These are phyloP conservation scores for Penstemon newberryi DNA, from an alignment of 257 asterid genomes.

Conservation along the genomic window DNA sequence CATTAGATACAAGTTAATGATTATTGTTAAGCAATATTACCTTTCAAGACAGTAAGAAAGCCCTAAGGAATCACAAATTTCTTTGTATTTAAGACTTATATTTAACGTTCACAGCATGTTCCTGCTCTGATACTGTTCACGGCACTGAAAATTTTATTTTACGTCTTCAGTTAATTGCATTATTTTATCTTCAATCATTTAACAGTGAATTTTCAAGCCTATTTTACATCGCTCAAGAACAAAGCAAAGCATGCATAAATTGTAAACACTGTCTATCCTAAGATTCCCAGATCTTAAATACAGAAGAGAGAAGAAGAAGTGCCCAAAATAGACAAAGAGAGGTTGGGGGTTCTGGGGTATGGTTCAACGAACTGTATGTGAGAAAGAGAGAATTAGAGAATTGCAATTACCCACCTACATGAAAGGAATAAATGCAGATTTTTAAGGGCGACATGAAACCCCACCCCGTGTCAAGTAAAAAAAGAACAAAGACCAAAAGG, in stretches of 20 bases:
- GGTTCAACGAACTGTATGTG: not conserved
- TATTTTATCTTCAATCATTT: not conserved
- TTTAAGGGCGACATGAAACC: not conserved
- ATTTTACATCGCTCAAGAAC: not conserved
- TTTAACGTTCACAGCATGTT: too few species aligned
- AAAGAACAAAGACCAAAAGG: constrained; percentile 5
- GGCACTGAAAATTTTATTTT: not conserved
- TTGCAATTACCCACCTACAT: not conserved
- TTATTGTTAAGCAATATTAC: not conserved
- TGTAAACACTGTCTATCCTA: not conserved
- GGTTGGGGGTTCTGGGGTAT: not conserved
- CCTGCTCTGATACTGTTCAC: too few species aligned
- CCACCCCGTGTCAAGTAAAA: not conserved
- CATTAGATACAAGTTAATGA: too few species aligned
- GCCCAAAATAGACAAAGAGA: not conserved
- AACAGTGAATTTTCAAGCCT: too few species aligned
- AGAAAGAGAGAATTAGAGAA: not conserved
- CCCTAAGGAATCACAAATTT: not conserved
- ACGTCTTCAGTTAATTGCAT: not conserved
- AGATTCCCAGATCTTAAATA: not conserved
- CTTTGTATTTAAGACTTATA: too few species aligned
- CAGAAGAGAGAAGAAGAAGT: not conserved
- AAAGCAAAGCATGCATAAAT: not conserved
- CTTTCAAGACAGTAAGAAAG: not conserved
- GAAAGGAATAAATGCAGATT: not conserved